Evolutionary conservation across 257 asterid species (phyloP).

Genomic region (Nicotiana undulata): DNA sequence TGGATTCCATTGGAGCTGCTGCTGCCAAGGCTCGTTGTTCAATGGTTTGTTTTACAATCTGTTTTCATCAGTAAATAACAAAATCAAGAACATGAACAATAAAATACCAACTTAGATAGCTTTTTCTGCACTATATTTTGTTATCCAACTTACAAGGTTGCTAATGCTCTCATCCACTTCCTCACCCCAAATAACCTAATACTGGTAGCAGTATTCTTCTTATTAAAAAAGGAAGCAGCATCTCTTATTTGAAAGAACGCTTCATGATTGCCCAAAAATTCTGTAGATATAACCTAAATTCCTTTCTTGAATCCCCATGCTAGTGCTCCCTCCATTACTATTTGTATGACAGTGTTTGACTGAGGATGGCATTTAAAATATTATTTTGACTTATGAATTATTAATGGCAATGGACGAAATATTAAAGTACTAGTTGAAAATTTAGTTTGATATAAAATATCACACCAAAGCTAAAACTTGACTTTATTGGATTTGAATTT

Average conservation of each 20-base stretch:
- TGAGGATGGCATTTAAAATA: neutral
- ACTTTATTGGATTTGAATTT: neutral
- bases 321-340: neutral
- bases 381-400: neutral
- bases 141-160: neutral
- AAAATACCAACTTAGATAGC: slow-evolving; percentile 1
- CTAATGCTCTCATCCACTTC: neutral
- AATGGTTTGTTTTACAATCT: slow-evolving; percentile 34
- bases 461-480: neutral
- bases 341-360: neutral
- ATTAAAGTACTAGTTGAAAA: neutral
- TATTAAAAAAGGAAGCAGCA: neutral
- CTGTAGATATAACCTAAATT: neutral
- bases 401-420: neutral
- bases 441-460: neutral
- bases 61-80: slow-evolving; percentile 10
- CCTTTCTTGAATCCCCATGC: neutral
- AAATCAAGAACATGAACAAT: neutral
- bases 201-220: neutral
- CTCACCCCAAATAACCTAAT: neutral
- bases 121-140: neutral
- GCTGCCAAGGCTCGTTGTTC: slow-evolving; percentile 71
- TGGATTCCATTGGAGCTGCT: slow-evolving; percentile 76
- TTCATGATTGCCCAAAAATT: neutral
- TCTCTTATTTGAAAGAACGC: neutral